Conservation (phyloP, 164 flowering plant species). For the Magnolia kwangsiensis region DNA sequence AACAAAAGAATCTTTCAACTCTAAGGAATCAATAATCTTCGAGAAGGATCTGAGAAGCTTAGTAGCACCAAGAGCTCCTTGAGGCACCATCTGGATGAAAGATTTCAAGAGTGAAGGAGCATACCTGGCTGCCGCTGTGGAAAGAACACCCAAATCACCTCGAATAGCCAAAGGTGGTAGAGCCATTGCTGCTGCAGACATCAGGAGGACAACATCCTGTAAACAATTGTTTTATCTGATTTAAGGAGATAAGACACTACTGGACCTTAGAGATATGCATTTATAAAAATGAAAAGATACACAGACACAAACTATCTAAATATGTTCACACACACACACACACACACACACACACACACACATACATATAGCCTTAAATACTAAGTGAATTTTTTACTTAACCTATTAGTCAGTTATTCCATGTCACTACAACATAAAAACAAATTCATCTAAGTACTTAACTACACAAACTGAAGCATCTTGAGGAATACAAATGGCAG, state of each 20-base stretch:
- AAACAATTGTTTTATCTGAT: conserved; percentile 5
- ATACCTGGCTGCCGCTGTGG: conserved; percentile 86
- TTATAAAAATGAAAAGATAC: too few species aligned
- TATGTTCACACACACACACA: too few species aligned
- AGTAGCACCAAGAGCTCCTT: conserved; percentile 88
- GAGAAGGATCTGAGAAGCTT: conserved; percentile 91
- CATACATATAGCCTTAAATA: too few species aligned
- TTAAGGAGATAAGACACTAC: not conserved
- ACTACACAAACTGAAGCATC: not conserved
- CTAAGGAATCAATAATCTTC: conserved; percentile 77
- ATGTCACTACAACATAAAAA: not conserved
- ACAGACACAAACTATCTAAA: too few species aligned
- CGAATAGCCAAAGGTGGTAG: conserved; percentile 89
- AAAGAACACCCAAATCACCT: conserved; percentile 84
- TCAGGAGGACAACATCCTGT: conserved; percentile 85
- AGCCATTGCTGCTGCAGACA: conserved; percentile 95
- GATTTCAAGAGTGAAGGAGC: conserved; percentile 85
- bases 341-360: too few species aligned
- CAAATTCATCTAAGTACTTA: not conserved
- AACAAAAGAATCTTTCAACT: conserved; percentile 76
- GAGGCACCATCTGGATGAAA: conserved; percentile 83
- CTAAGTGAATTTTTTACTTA: too few species aligned
- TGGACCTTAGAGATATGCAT: not conserved
- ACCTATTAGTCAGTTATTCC: too few species aligned
- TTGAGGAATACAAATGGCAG: not conserved